Evolutionary conservation across 2,329 filamentous ascomycete genomes (phyloP), one percentile per base, ranked within the genome.

Genomic region (Verticillium tricorpus): DNA sequence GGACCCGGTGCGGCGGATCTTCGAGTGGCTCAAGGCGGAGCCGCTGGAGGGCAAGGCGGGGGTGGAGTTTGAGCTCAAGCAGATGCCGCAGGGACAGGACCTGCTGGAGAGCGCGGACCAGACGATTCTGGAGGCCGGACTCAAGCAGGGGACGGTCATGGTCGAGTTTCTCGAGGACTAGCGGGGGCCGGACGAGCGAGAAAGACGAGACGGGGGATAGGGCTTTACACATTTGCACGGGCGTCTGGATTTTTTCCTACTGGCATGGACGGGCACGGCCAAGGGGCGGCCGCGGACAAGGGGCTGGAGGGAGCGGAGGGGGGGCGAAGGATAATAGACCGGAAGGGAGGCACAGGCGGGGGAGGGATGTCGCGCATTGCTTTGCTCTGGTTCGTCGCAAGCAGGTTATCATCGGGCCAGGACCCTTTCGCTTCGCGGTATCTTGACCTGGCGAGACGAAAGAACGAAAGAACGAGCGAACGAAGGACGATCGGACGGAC

Each of bases 131-230:
- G 89, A 92, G 70, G 92, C 90, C 0, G 92, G 93, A 0, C 76
- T 99, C 69, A 96, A 95, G 80, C 94, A 96, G 71, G 93, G 90
- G 3, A 97, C 93, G 0, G 89, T 99, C 8, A 97, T 97, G 92
- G 89, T 99, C 67, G 95, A 97, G 74, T 96, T 93, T 71, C 76
- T 91, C 62, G 89, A 91, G 73, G 82, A 85, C 34, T 78, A 67
- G 35, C 14, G 2, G 37, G 15, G 12, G 17, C 3, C 5, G 6
- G 37, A 17, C 37, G 32, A 17, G 17, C n/a, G 25, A 56, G 58
- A 19, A 15, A 40, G 28, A 22, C 52, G 60, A 17, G 37, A n/a
- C 6, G 14, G 37, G 6, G 37, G 14, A 25, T 25, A 5, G 37
- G 37, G 2, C 15, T 40, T 40, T 40, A n/a, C 40, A 50, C 40